These are phyloP conservation scores for Neobulgaria alba DNA, from an alignment of 2,329 filamentous ascomycete genomes.

Conservation along the genomic window DNA sequence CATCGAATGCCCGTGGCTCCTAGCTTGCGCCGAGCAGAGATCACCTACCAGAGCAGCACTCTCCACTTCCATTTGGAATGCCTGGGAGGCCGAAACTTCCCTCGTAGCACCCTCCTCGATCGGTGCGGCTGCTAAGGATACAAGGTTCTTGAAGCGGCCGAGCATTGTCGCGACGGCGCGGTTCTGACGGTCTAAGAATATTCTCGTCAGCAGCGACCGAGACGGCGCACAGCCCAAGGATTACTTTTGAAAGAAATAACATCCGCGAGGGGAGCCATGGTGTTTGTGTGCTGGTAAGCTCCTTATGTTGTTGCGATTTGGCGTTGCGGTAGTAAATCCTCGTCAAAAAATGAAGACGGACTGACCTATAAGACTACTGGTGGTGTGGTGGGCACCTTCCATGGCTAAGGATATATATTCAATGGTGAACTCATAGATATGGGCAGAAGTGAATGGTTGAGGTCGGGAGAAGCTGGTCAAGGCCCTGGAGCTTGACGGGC, in stretches of 20 bases:
- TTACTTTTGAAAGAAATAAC: too few species aligned
- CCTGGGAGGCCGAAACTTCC: constrained; percentile 26
- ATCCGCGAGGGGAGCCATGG: too few species aligned
- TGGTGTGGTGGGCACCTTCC: constrained; percentile 1
- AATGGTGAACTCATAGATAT: neutral
- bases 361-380: constrained; percentile 5
- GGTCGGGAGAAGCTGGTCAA: too few species aligned
- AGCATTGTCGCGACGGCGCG: constrained; percentile 38
- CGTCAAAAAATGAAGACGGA: neutral
- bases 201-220: constrained; percentile 13
- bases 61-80: constrained; percentile 28
- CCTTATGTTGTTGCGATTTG: neutral
- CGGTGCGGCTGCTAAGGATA: constrained; percentile 24
- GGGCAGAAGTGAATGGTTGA: too few species aligned
- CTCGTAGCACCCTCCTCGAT: constrained; percentile 23
- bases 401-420: neutral
- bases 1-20: neutral
- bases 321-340: neutral
- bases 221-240: too few species aligned
- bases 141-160: constrained; percentile 36
- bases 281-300: constrained; percentile 1
- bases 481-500: too few species aligned
- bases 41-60: constrained; percentile 24
- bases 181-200: constrained; percentile 36
- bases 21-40: neutral